Conservation (phyloP, 2,329 filamentous ascomycete species). For the Conoideocrella luteorostrata region DNA sequence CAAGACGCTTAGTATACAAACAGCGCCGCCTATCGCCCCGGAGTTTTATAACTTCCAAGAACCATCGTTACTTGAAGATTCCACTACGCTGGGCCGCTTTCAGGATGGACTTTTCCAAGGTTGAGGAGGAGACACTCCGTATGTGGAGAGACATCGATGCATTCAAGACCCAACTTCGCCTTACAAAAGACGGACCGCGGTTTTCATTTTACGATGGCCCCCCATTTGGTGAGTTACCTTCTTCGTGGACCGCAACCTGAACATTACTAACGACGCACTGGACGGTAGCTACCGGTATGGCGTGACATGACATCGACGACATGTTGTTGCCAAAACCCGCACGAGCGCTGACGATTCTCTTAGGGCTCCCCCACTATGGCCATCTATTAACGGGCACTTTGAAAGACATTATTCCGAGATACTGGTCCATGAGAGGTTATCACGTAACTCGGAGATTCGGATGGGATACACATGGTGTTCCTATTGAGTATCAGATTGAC, state of each 20-base stretch:
- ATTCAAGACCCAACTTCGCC: constrained; percentile 18
- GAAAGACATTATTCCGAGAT: constrained; percentile 85
- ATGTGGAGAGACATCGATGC: constrained; percentile 18
- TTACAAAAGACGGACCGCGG: constrained; percentile 67
- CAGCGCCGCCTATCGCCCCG: too few species aligned
- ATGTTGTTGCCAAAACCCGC: too few species aligned
- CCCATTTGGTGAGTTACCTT: constrained; percentile 38
- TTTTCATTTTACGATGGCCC: constrained; percentile 88
- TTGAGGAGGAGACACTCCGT: constrained; percentile 15
- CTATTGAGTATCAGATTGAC: constrained; percentile 76
- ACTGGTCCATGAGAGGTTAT: constrained; percentile 88
- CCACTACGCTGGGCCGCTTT: too few species aligned
- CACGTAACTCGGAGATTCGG: constrained; percentile 81
- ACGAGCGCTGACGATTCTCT: neutral
- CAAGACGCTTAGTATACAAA: too few species aligned
- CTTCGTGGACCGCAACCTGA: too few species aligned
- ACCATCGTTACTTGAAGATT: too few species aligned
- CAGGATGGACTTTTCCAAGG: constrained; percentile 18
- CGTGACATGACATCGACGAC: too few species aligned
- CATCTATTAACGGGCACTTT: constrained; percentile 81
- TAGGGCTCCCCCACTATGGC: constrained; percentile 25
- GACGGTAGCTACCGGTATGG: constrained; percentile 8
- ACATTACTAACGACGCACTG: neutral
- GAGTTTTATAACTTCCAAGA: too few species aligned
- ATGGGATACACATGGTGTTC: constrained; percentile 55